Evolutionary conservation across 495 filamentous ascomycete genomes (phyloP).

Genomic region (Viridothelium virens): DNA sequence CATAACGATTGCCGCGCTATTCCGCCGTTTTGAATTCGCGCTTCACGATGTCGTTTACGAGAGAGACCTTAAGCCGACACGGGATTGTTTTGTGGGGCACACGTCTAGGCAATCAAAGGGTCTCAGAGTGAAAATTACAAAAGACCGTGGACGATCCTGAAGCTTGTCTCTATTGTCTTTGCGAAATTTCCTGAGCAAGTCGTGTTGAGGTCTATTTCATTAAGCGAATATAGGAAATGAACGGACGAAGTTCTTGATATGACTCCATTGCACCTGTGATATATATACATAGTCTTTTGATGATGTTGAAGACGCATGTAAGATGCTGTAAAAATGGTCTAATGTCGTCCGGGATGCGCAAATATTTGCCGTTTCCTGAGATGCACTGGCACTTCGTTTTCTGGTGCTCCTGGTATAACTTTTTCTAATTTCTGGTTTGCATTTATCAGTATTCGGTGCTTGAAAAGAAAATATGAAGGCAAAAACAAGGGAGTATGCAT

Average conservation of each 20-base stretch:
- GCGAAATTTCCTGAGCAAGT: background rate
- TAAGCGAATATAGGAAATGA: background rate
- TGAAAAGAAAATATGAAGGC: no score
- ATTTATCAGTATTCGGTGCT: no score
- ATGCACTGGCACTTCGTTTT: slow-evolving; percentile 72
- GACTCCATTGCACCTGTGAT: background rate
- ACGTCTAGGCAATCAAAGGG: background rate
- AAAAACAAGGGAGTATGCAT: slow-evolving; percentile 26
- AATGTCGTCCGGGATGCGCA: slow-evolving; percentile 38
- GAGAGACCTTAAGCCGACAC: background rate
- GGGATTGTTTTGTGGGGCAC: background rate
- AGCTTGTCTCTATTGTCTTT: background rate
- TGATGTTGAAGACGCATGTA: background rate
- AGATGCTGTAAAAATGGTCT: background rate
- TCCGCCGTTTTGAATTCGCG: background rate
- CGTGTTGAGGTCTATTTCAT: background rate
- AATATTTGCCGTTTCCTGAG: slow-evolving; percentile 71
- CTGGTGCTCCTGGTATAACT: slow-evolving; percentile 74
- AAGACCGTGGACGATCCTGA: background rate
- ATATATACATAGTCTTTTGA: slow-evolving; percentile 1
- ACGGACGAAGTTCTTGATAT: background rate
- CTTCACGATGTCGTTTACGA: background rate
- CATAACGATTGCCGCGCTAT: background rate
- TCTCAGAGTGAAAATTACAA: background rate
- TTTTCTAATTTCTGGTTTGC: slow-evolving; percentile 71